Evolutionary conservation across 495 filamentous ascomycete genomes (phyloP), one percentile per base, ranked within the genome.

Genomic region (Penicillium nucicola): DNA sequence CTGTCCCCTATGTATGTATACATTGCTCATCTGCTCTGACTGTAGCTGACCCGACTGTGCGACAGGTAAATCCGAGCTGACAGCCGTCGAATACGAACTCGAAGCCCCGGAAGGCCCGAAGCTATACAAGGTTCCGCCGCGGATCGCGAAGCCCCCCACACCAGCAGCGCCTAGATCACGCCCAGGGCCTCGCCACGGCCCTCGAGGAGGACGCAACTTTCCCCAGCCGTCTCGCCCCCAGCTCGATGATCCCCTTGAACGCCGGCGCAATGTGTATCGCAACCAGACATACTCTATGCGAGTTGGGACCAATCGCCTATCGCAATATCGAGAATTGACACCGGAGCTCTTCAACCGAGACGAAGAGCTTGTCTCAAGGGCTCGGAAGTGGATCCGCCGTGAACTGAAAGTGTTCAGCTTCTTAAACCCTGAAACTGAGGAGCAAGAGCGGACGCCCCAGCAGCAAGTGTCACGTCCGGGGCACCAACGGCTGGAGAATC

Each of bases 321-420:
- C 91, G 0, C 80, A 82, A 28, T 96, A 91, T 62, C 82, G 77
- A 34, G 85, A 92, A 48, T 76, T 95, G 19, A 86, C 83, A 3
- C 88, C 91, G 0, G 64, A 79, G 30, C 56, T 80, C 2, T 88
- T 97, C 65, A 71, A 70, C 48, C 66, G 66, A 6, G 80, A 87
- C 49, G 71, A 84, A 40, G 75, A 85, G 34, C 79, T 96, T 1
- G 75, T 90, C 36, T 89, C 87, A 2, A 83, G 89, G 17, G 92
- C 93, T n/a, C 78, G 89, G 25, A 85, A 83, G 46, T 98, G 89
- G 84, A 83, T 96, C 45, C 82, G 93, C 4, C 81, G 93, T 31
- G 93, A 98, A 57, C 75, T 98, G 8, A 82, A 85, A 58, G 91
- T 96, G 34, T 98, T 96, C 57, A 78, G 80, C 39, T 96, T 91